Evolutionary conservation across 345 rosid species (phyloP).

Genomic region (Tarenaya hassleriana): DNA sequence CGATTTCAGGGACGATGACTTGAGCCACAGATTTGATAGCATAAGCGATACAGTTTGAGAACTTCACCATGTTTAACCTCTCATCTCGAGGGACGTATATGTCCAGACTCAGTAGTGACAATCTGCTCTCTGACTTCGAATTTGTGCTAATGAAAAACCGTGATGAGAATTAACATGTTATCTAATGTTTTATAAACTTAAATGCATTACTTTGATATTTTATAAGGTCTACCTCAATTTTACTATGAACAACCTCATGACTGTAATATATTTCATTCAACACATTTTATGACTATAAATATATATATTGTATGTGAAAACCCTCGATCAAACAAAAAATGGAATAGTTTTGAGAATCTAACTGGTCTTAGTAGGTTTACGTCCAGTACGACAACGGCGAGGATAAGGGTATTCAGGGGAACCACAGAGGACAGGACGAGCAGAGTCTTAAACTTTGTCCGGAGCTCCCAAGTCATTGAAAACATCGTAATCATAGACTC

Average conservation of each 20-base stretch:
- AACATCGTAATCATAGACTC: slow-evolving; percentile 81
- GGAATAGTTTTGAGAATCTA: slow-evolving; percentile 7
- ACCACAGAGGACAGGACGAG: slow-evolving; percentile 76
- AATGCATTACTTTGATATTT: no score
- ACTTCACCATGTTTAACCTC: slow-evolving; percentile 64
- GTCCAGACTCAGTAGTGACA: slow-evolving; percentile 59
- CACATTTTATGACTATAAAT: no score
- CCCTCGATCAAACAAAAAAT: no score
- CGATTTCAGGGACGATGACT: slow-evolving; percentile 57
- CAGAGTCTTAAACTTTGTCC: slow-evolving; percentile 47
- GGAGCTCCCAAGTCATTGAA: slow-evolving; percentile 87
- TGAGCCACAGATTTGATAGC: slow-evolving; percentile 64
- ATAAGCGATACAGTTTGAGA: slow-evolving; percentile 81
- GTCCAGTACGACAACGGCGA: slow-evolving; percentile 79
- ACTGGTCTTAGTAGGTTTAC: slow-evolving; percentile 63
- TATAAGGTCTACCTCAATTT: no score
- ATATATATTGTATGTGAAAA: no score
- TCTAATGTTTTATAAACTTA: no score
- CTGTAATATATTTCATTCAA: no score
- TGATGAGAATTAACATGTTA: no score
- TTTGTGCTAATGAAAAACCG: slow-evolving; percentile 39
- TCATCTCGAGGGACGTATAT: slow-evolving; percentile 94
- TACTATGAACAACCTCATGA: no score
- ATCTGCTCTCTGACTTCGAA: slow-evolving; percentile 53
- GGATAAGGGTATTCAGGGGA: slow-evolving; percentile 65